These are phyloP conservation scores for Penicillium turbatum DNA, from an alignment of 495 filamentous ascomycete genomes.

Conservation along the genomic window DNA sequence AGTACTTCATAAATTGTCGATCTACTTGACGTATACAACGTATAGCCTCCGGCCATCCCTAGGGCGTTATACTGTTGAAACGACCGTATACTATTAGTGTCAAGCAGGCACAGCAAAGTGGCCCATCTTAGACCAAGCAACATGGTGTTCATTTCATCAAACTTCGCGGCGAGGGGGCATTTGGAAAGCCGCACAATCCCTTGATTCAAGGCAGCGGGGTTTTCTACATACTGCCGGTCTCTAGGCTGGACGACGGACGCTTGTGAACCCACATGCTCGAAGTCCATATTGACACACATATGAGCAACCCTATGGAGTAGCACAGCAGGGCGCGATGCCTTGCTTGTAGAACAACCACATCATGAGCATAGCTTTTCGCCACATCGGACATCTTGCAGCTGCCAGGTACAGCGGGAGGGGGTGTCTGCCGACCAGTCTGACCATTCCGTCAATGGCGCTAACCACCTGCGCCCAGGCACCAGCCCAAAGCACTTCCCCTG, in stretches of 20 bases:
- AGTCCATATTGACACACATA: background rate
- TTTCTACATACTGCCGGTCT: too few relatives aligned
- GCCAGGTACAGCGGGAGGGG: slow-evolving; percentile 22
- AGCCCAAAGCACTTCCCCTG: background rate
- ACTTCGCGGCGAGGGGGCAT: background rate
- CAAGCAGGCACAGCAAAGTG: background rate
- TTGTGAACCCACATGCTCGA: background rate
- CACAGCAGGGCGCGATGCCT: background rate
- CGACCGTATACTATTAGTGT: background rate
- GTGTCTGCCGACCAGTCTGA: slow-evolving; percentile 11
- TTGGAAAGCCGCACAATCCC: background rate
- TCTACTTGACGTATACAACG: too few relatives aligned
- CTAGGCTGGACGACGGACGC: background rate
- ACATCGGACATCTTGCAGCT: slow-evolving; percentile 14
- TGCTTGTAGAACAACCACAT: background rate
- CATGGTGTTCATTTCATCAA: background rate
- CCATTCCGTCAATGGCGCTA: slow-evolving; percentile 13
- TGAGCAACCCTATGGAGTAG: background rate
- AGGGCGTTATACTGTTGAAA: too few relatives aligned
- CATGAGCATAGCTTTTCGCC: slow-evolving; percentile 5
- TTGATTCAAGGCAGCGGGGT: background rate
- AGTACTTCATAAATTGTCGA: too few relatives aligned
- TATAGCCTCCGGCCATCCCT: too few relatives aligned
- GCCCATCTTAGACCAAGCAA: background rate
- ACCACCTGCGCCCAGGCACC: slow-evolving; percentile 7